phyloP scores from a whole-genome alignment of 306 rosid genomes.

The Vachellia collinsii region DNA sequence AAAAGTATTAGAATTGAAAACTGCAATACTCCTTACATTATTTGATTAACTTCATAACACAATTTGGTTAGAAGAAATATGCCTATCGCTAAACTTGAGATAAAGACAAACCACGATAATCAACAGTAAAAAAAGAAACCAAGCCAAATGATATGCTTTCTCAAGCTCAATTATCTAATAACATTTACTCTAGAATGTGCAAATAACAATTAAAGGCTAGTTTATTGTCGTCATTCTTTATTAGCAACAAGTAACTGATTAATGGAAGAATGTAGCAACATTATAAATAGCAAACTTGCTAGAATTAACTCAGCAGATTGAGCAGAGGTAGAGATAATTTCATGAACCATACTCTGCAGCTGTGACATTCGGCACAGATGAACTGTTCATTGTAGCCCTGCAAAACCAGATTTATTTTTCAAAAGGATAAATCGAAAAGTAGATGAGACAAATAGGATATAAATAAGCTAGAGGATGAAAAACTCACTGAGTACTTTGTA shows the following conservation, averaged over 20 bases:
- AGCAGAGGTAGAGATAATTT: slow-evolving; percentile 10
- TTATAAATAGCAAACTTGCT: not conserved
- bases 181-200: not conserved
- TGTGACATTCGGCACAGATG: slow-evolving; percentile 41
- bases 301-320: not conserved
- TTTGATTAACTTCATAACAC: not conserved
- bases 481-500: slow-evolving; percentile 62
- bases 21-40: not conserved
- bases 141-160: not conserved
- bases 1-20: slow-evolving; percentile 13
- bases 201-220: not conserved
- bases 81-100: not conserved
- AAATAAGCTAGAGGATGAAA: not conserved
- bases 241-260: not conserved
- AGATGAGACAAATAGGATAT: not conserved
- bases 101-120: not conserved
- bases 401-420: slow-evolving; percentile 24
- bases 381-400: slow-evolving; percentile 48
- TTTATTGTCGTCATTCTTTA: not conserved
- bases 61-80: slow-evolving; percentile 10
- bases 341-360: slow-evolving; percentile 51
- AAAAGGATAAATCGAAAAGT: not conserved
- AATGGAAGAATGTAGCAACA: not conserved
- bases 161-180: not conserved
- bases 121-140: not conserved